Conservation (phyloP, 129 eudicot genomes). For the Glebionis coronaria region DNA sequence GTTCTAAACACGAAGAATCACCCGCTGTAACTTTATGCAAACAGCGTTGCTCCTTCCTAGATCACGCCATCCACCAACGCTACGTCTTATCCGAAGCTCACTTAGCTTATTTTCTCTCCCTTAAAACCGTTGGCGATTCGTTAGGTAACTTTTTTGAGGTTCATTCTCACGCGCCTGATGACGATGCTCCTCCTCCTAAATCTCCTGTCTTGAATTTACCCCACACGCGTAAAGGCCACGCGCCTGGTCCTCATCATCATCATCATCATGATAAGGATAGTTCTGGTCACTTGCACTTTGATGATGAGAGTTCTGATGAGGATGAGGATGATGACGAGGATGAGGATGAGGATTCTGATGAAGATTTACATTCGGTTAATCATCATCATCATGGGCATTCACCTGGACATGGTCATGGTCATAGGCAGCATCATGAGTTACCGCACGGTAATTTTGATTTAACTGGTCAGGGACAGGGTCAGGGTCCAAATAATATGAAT, state of each 20-base stretch:
- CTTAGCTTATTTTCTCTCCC: conserved; percentile 34
- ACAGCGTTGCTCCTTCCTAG: conserved; percentile 29
- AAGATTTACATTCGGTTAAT: not conserved
- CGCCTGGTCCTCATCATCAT: conserved; percentile 6
- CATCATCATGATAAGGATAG: conserved; percentile 32
- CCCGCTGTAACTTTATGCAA: conserved; percentile 41
- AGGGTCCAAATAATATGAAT: too few species aligned
- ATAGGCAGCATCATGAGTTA: too few species aligned
- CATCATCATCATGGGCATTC: not conserved
- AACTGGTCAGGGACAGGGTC: too few species aligned
- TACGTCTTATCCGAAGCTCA: conserved; percentile 34
- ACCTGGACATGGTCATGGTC: too few species aligned
- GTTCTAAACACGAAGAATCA: conserved; percentile 39
- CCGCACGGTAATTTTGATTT: too few species aligned
- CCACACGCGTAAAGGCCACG: conserved; percentile 37
- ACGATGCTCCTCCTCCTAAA: too few species aligned
- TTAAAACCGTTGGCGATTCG: conserved; percentile 55
- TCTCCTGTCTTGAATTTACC: conserved; percentile 60
- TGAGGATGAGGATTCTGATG: conserved; percentile 31
- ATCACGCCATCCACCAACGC: conserved; percentile 34
- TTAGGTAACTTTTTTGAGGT: conserved; percentile 56
- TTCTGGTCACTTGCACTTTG: too few species aligned
- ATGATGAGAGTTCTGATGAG: conserved; percentile 43
- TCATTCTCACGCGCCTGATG: conserved; percentile 24
- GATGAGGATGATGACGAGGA: conserved; percentile 34